Evolutionary conservation across 768 basidiomycete species (phyloP), one percentile per base, ranked within the genome.

Genomic region (Leccinum rimulosum): DNA sequence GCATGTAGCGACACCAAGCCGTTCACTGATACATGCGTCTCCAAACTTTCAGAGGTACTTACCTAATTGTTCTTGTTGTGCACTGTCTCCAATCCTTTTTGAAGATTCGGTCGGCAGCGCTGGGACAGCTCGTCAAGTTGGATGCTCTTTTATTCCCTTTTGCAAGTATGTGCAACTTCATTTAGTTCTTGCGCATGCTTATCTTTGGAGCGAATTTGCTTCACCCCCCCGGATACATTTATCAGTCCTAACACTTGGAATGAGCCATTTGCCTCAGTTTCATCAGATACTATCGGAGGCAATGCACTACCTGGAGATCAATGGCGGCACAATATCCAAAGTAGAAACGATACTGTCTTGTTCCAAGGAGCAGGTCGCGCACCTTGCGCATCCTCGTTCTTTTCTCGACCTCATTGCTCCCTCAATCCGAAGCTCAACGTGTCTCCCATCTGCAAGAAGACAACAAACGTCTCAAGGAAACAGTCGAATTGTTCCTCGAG

Each of bases 401-500:
- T 40, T 54, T 30, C 30, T 27, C 36, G 10, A 25, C 53, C 51
- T 64, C 25, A 61, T 51, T 28, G 12, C 52, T 11, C 28, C 51
- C 62, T 54, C 31, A n/a, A 53, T 58, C 15, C 33, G n/a, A 66
- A 95, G 93, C 80, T 43, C 82, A 87, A 61, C 85, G 91, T 47
- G 79, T 94, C 55, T 80, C 79, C 4, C 70, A 70, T 22, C 76
- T 95, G 17, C 93, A 96, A 73, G 83, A 89, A 40, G 91, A 95
- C 58, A 93, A 95, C 66, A 82, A 79, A 57, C 81, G 81, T 50
- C 72, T 96, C 47, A 85, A 83, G 52, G 82, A 82, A 25, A 81
- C 80, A 6, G 66, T 95, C 10, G 82, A 84, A 54, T 68, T 80
- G 4, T 81, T 89, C 60, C 70, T 89, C 53, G 90, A 93, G 15